phyloP scores from a whole-genome alignment of 352 stramenopile species.

The Halophytophthora polymorphica region DNA sequence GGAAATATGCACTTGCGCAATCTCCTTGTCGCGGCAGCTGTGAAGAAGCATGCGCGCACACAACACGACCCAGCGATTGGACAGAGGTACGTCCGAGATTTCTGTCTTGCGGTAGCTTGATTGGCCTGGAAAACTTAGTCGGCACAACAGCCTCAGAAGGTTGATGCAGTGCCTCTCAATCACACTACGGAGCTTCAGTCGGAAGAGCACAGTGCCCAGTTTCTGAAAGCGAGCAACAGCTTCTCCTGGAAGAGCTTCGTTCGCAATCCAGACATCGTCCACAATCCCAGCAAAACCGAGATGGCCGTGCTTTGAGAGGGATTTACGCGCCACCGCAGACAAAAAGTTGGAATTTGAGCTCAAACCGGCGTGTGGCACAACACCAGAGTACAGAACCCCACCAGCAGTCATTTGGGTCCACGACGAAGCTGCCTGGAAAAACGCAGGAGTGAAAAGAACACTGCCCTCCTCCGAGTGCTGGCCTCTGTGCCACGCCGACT shows the following conservation, averaged over 20 bases:
- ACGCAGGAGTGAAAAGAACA: constrained; percentile 5
- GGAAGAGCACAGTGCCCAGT: constrained; percentile 33
- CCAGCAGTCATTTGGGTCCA: constrained; percentile 17
- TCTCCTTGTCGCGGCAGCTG: constrained; percentile 7
- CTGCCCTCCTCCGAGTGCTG: neutral
- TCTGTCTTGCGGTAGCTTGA: neutral
- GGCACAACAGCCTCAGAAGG: constrained; percentile 36
- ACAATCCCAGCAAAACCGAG: constrained; percentile 19
- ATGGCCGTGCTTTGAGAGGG: constrained; percentile 4
- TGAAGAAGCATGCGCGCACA: constrained; percentile 20
- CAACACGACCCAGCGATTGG: constrained; percentile 28
- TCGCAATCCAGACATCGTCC: constrained; percentile 32
- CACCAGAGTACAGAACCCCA: constrained; percentile 3
- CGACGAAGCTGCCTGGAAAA: constrained; percentile 6
- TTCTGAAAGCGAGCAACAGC: constrained; percentile 18
- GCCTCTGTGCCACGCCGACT: constrained; percentile 11
- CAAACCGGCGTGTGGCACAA: neutral
- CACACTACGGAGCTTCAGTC: constrained; percentile 30
- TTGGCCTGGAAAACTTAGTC: constrained; percentile 9
- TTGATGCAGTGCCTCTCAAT: constrained; percentile 26
- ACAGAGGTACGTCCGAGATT: constrained; percentile 3
- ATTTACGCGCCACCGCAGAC: neutral
- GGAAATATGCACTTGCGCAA: constrained; percentile 28
- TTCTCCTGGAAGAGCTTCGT: constrained; percentile 3
- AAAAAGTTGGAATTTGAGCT: neutral